Base-by-base conservation (phyloP, 176 grass and related monocot genomes). In the Oryza glaberrima region DNA sequence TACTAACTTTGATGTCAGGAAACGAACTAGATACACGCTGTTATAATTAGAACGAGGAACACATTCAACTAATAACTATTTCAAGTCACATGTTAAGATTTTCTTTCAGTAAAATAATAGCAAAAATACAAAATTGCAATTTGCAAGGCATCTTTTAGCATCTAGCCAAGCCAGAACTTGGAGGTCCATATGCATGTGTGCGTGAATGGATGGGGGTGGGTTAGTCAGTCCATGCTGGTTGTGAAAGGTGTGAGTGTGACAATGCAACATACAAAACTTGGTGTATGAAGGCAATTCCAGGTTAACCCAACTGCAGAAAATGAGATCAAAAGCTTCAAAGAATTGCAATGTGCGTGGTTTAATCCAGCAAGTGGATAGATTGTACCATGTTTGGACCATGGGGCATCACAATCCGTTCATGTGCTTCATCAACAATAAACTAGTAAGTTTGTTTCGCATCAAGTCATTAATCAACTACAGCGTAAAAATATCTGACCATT, bases 191-290 rank as follows among this genome's bases (percentile, higher is more conserved):
- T 36, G 32, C 34, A 48, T 48, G 67, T 52, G 5, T 52, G 15
- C 17, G 5, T 17, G 47, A 49, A 49, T 12, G 28, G 64, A 40
- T 11, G 30, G 11, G 11, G 10, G 45, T 12, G 65, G 14, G 8
- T 81, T 69, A 81, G 30, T 47, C 20, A 81, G 46, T 47, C 20
- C 19, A 70, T 51, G 36, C 25, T 23, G n/a, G 19, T 11, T 35
- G 11, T 80, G 64, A 68, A 48, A 80, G 25, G 16, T 68, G 64
- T 79, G 43, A 68, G 25, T 68, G 64, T 79, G 63, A 51, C 67
- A 49, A 69, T 69, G 65, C 45, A 80, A 10, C 19, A 51, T 23
- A 65, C 23, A 65, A 51, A 73, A n/a, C 32, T 65, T 47, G 20
- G n/a, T 51, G 44, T 52, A 65, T 32, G 51, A 38, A 73, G 76